These are phyloP conservation scores for Glaciozyma martinii DNA, from an alignment of 768 basidiomycete species.

Conservation along the genomic window DNA sequence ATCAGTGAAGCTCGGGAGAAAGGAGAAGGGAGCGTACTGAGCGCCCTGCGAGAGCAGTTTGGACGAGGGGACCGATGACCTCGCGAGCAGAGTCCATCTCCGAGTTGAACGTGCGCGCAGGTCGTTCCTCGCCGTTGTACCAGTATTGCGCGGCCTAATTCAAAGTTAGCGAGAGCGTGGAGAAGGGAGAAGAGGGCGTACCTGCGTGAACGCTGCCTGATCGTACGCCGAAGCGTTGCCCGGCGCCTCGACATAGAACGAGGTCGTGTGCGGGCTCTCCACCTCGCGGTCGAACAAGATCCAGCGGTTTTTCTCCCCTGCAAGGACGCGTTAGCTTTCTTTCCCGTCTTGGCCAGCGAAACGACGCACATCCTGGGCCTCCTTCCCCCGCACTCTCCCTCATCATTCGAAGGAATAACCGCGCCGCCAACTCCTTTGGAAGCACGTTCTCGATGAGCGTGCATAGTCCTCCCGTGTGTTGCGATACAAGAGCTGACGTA, in stretches of 20 bases:
- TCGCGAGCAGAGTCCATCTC: constrained; percentile 29
- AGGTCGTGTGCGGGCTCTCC: constrained; percentile 28
- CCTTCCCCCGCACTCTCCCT: constrained; percentile 13
- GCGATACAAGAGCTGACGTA: constrained; percentile 18
- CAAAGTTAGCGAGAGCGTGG: background rate
- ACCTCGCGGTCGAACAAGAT: constrained; percentile 31
- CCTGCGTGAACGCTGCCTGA: constrained; percentile 12
- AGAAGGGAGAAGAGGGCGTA: background rate
- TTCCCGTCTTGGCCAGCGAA: no score
- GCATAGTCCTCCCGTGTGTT: constrained; percentile 29
- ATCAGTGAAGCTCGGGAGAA: background rate
- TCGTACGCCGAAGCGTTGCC: background rate
- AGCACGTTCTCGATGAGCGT: constrained; percentile 29
- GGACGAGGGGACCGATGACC: constrained; percentile 28
- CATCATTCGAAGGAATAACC: constrained; percentile 26
- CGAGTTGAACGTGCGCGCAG: constrained; percentile 7
- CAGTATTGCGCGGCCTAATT: constrained; percentile 24
- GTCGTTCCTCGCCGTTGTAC: constrained; percentile 31
- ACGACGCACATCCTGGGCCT: constrained; percentile 1
- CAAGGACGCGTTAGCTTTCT: background rate
- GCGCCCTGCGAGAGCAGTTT: constrained; percentile 10
- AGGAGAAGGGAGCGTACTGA: background rate
- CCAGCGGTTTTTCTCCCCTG: constrained; percentile 31
- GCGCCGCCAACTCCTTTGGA: constrained; percentile 22
- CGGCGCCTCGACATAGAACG: constrained; percentile 25